Percentiles rank a stretch among this genome's conserved stretches.
phyloP scores from a whole-genome alignment of 2,329 filamentous ascomycete genomes.

The Botryotinia convoluta region DNA sequence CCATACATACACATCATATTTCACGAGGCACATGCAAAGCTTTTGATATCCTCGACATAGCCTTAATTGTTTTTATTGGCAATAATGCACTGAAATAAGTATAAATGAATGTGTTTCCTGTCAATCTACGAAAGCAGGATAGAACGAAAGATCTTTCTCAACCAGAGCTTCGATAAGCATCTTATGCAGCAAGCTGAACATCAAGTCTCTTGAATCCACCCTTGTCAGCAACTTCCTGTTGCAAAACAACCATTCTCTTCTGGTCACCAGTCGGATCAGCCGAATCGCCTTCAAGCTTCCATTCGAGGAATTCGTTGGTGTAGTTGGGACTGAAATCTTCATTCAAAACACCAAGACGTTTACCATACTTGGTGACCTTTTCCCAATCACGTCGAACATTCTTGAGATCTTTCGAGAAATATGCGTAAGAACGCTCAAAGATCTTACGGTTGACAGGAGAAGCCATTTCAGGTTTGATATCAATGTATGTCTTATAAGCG shows the following conservation, averaged over 20 bases:
- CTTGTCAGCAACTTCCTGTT: conserved; percentile 61
- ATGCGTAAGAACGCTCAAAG: conserved; percentile 74
- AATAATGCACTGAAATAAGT: neutral
- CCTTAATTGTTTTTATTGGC: neutral
- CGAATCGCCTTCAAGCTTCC: conserved; percentile 63
- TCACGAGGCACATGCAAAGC: neutral
- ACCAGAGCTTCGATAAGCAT: neutral
- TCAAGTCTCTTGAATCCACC: conserved; percentile 62
- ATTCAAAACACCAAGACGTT: conserved; percentile 67
- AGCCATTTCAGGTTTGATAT: conserved; percentile 69
- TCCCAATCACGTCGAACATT: conserved; percentile 73
- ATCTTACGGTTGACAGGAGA: conserved; percentile 71
- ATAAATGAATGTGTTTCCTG: neutral
- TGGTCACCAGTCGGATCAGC: conserved; percentile 68
- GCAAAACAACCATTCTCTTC: conserved; percentile 68
- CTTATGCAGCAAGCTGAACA: conserved; percentile 24
- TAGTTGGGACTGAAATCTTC: conserved; percentile 67
- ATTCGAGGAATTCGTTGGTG: conserved; percentile 68
- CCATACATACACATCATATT: neutral
- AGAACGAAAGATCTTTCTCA: neutral
- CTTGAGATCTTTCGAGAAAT: conserved; percentile 72
- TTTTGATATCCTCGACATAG: neutral
- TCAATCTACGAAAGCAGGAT: neutral
- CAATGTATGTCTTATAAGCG: conserved; percentile 67
- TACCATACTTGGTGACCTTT: conserved; percentile 75